These are phyloP conservation scores for Agroathelia rolfsii DNA, from an alignment of 1,284 basidiomycete species.

Conservation along the genomic window DNA sequence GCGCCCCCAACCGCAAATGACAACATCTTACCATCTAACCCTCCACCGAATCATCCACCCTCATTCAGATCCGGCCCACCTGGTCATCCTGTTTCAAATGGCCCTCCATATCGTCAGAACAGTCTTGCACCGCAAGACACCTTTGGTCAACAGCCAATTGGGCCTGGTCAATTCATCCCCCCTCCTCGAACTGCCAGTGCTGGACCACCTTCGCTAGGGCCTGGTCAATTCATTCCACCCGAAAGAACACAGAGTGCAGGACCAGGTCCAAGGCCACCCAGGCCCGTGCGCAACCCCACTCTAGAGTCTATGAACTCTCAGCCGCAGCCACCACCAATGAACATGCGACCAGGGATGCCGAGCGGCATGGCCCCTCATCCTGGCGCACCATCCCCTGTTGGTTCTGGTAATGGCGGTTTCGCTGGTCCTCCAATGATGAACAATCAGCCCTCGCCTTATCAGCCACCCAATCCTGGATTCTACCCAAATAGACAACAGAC, in stretches of 20 bases:
- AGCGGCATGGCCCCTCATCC: too few relatives aligned
- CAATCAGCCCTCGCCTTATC: too few relatives aligned
- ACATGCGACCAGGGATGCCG: too few relatives aligned
- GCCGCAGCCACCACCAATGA: constrained; percentile 32
- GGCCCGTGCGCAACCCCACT: too few relatives aligned
- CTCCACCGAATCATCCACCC: constrained; percentile 11
- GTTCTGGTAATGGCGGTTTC: too few relatives aligned
- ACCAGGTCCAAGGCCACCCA: too few relatives aligned
- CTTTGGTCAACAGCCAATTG: not conserved
- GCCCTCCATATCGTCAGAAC: constrained; percentile 11
- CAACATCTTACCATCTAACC: constrained; percentile 8
- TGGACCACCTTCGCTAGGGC: not conserved
- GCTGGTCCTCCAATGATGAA: too few relatives aligned
- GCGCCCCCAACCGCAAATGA: constrained; percentile 7
- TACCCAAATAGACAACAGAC: too few relatives aligned
- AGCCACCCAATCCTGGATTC: too few relatives aligned
- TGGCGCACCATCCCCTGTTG: too few relatives aligned
- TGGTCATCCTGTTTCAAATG: constrained; percentile 19
- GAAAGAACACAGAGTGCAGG: not conserved
- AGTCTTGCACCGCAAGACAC: constrained; percentile 2
- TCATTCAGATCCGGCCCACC: constrained; percentile 9
- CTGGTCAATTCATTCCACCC: not conserved
- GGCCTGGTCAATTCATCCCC: not conserved
- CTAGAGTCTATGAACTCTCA: constrained; percentile 2
- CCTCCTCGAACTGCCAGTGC: not conserved